Evolutionary conservation across 75 land plant genomes (phyloP).

Genomic region (Cupressus sempervirens): DNA sequence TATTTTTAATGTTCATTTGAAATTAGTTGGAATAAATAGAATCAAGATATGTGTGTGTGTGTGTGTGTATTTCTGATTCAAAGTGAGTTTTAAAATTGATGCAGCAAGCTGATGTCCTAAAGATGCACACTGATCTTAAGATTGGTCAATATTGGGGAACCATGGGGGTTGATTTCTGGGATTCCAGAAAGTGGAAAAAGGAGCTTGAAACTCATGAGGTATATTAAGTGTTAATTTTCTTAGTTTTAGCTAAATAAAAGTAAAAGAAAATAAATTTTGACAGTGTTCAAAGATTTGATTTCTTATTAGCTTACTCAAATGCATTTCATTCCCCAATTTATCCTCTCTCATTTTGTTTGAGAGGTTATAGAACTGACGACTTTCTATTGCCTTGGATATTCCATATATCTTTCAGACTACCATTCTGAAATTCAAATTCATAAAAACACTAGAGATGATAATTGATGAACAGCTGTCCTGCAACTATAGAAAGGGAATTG

Average conservation of each 20-base stretch:
- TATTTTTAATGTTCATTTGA: not conserved
- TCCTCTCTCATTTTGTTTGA: not conserved
- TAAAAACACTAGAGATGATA: not conserved
- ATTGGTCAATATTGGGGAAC: constrained; percentile 76
- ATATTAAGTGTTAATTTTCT: not conserved
- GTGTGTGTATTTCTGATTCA: not conserved
- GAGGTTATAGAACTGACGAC: not conserved
- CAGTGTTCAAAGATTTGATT: not conserved
- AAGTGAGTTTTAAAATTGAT: not conserved
- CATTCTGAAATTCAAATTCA: not conserved
- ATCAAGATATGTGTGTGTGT: too few species aligned
- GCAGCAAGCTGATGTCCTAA: constrained; percentile 72
- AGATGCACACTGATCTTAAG: constrained; percentile 54
- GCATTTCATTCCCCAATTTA: not conserved
- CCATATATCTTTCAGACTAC: not conserved
- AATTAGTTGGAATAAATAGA: too few species aligned
- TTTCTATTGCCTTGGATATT: not conserved
- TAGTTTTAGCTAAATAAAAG: not conserved
- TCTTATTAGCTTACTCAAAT: not conserved
- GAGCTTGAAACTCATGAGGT: constrained; percentile 62
- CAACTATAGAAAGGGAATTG: not conserved
- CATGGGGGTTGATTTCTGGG: constrained; percentile 76
- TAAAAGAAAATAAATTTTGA: not conserved
- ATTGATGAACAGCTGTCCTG: not conserved
- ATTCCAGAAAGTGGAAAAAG: constrained; percentile 43